Evolutionary conservation across 2,329 filamentous ascomycete species (phyloP), one percentile per base, ranked within the genome.

Genomic region (Botrytis byssoidea): DNA sequence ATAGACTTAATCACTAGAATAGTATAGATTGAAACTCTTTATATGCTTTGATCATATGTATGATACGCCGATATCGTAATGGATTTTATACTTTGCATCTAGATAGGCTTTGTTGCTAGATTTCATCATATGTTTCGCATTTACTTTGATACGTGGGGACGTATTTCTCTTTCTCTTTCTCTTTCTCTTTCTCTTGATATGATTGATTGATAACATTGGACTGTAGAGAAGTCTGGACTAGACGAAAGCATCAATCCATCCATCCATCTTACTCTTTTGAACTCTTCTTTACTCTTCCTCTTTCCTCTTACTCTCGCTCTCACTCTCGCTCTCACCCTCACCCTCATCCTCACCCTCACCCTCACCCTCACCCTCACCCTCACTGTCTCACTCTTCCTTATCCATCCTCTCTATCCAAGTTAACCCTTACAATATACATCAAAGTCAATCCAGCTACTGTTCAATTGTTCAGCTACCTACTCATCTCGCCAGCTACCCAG

Each of bases 121-220:
- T 63, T n/a, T 63, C 60, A 63, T 63, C 35, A 63, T 42, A 37
- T 63, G 48, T 51, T 51, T 51, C 48, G 48, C 48, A 51, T n/a
- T n/a, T n/a, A 1, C 48, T n/a, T 51, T 51, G 48, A n/a, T 40
- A 29, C 25, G 1, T n/a, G 25, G 3, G 29, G 8, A 59, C 55
- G 35, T 3, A 5, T n/a, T 55, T 9, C n/a, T 32, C 32, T 32
- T 5, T 35, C 32, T 35, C 32, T 35, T 35, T 35, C 35, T 35
- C 35, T n/a, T 5, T 7, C 32, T 35, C 32, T 35, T 5, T 35
- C 32, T 35, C 32, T 35, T 2, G 51, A 29, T 29, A 18, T 55
- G 14, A 22, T 35, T 20, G 16, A 35, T 20, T 35, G 29, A 32
- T 44, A 1, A 44, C 44, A 20, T 37, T 37, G 37, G 9, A 37